Conservation (phyloP, 805 yeast species). For the Candida yuanshanica region DNA sequence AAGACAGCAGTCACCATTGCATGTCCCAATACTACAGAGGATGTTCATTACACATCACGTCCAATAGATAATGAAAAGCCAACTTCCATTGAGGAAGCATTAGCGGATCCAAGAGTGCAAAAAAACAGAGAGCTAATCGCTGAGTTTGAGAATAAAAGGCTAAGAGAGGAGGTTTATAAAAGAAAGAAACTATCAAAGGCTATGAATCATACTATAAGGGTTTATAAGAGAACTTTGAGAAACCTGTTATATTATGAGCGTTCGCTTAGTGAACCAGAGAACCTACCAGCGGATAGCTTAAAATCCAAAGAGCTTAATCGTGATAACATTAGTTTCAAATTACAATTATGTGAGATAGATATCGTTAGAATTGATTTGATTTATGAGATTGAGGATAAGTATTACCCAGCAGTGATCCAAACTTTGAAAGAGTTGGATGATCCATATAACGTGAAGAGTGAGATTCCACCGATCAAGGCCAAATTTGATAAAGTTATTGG, state of each 20-base stretch:
- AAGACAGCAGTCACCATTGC: neutral
- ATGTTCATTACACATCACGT: neutral
- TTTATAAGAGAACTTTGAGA: constrained; percentile 3
- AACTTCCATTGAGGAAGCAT: neutral
- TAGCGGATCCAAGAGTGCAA: neutral
- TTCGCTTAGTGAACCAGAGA: neutral
- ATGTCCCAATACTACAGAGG: neutral
- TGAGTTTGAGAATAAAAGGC: constrained; percentile 8
- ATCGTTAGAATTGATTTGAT: constrained; percentile 4
- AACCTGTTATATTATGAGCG: constrained; percentile 1
- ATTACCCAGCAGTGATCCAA: constrained; percentile 5
- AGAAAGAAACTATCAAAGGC: neutral
- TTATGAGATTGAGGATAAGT: constrained; percentile 3
- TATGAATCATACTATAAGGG: constrained; percentile 1
- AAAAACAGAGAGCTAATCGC: neutral
- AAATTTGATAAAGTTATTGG: neutral
- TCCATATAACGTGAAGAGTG: constrained; percentile 12
- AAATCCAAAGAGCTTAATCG: constrained; percentile 8
- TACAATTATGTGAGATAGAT: constrained; percentile 7
- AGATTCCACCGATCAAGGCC: neutral
- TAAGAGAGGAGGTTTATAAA: neutral
- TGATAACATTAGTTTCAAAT: constrained; percentile 9
- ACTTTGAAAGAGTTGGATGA: constrained; percentile 4
- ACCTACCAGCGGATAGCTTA: neutral
- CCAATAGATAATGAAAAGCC: neutral